phyloP scores from a whole-genome alignment of 2,329 filamentous ascomycete species.

The Colletotrichum zoysiae region DNA sequence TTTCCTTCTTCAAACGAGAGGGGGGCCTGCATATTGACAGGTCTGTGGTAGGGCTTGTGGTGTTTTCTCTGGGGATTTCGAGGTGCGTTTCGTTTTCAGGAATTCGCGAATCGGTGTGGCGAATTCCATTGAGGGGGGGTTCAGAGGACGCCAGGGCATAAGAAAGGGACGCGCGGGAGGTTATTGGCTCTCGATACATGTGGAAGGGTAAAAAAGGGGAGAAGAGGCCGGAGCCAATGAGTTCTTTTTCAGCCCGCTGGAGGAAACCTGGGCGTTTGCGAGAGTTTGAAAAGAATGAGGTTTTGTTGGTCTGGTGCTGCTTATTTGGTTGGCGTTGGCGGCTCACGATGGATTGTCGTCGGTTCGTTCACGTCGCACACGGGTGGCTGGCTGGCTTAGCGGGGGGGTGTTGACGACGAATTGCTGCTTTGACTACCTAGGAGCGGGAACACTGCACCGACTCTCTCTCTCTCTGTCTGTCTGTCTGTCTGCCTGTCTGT shows the following conservation, averaged over 20 bases:
- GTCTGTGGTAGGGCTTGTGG: not conserved
- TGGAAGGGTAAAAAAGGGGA: not conserved
- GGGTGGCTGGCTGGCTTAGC: not conserved
- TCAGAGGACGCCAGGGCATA: not conserved
- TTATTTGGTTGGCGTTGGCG: too few relatives aligned
- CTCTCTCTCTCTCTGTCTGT: not conserved
- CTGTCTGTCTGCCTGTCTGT: too few relatives aligned
- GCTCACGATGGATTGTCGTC: not conserved
- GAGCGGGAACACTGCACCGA: too few relatives aligned
- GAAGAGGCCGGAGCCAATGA: not conserved
- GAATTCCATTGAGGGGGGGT: slow-evolving; percentile 7
- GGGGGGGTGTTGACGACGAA: too few relatives aligned
- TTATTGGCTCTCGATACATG: not conserved
- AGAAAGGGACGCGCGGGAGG: not conserved
- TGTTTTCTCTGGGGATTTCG: slow-evolving; percentile 5
- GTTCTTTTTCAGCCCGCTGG: not conserved
- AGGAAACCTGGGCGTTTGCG: not conserved
- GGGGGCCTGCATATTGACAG: slow-evolving; percentile 8
- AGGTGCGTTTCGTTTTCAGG: slow-evolving; percentile 6
- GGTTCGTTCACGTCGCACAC: not conserved
- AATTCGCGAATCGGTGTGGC: slow-evolving; percentile 26
- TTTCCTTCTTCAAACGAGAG: not conserved
- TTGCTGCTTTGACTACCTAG: not conserved
- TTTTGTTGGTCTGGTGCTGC: not conserved
- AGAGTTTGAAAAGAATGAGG: not conserved